Base-by-base conservation (phyloP, 2,329 filamentous ascomycete genomes). In the Arthrobotrys iridis region DNA sequence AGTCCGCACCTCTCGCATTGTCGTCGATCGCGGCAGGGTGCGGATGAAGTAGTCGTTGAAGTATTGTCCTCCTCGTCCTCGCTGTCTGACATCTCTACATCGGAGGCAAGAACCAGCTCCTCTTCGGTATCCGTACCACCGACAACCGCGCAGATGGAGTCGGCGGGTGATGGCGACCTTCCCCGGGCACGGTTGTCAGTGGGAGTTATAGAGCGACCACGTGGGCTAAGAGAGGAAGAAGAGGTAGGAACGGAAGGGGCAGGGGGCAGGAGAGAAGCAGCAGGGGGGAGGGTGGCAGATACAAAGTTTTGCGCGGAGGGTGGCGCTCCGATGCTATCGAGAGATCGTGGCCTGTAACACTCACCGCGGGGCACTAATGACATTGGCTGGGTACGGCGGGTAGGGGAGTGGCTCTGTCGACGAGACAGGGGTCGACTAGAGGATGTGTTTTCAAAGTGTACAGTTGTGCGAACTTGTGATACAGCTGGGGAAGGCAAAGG, bases 121-220 rank as follows among this genome's bases (percentile, higher is more conserved):
- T 68, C 63, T 63, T 75, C 71, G 63, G 71, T 67, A 57, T 76
- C 72, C 59, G 65, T 64, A 70, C 58, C 72, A 66, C 72, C 72
- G 64, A 76, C 72, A 71, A 76, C 72, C 60, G 72, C 72, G 50
- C 72, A 76, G 33, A 76, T 71, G 59, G 72, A 76, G 37, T 76
- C 72, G 50, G 72, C 72, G 59, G 72, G 72, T 24, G 72, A 76
- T 33, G 24, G 65, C 58, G 72, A 75, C 63, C 71, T 75, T 75
- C 71, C 66, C 50, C 72, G 72, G 41, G 65, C 33, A 71, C 72
- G 72, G 66, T 55, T 76, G 66, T 76, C 72, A 76, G 72, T 66
- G 64, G 65, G 72, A 15, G 72, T 76, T 50, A 52, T 40, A 71
- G 66, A 76, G 15, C 64, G 72, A 65, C 72, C 65, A 76, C 66